Conservation (phyloP, 2,329 filamentous ascomycete species). For the Rhinocladiella similis region DNA sequence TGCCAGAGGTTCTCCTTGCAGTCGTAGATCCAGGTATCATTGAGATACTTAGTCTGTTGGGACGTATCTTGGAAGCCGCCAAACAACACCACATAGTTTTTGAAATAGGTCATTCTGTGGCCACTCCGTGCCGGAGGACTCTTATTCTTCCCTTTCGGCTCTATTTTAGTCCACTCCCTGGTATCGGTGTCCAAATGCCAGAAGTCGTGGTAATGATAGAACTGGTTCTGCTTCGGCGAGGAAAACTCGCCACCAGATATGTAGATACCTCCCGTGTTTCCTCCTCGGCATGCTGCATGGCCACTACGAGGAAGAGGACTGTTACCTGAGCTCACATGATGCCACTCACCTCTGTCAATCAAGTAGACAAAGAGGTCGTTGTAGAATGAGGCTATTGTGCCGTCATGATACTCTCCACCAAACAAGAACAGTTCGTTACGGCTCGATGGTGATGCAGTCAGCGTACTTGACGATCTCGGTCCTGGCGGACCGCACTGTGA, state of each 20-base stretch:
- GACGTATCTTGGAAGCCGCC: slow-evolving; percentile 97
- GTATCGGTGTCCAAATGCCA: slow-evolving; percentile 84
- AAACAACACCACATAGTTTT: slow-evolving; percentile 94
- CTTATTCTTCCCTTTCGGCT: slow-evolving; percentile 69
- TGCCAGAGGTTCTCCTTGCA: slow-evolving; percentile 84
- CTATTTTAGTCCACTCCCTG: slow-evolving; percentile 88
- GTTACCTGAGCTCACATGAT: slow-evolving; percentile 85
- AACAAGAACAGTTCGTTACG: slow-evolving; percentile 87
- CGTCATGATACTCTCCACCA: slow-evolving; percentile 95
- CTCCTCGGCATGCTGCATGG: slow-evolving; percentile 90
- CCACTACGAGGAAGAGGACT: slow-evolving; percentile 86
- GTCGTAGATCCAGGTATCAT: slow-evolving; percentile 95
- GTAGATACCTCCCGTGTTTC: slow-evolving; percentile 82
- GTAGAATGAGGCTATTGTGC: slow-evolving; percentile 71
- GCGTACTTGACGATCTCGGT: slow-evolving; percentile 74
- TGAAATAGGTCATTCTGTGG: slow-evolving; percentile 94
- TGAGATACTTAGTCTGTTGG: slow-evolving; percentile 89
- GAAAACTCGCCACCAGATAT: slow-evolving; percentile 95
- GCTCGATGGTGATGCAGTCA: slow-evolving; percentile 83
- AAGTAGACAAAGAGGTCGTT: slow-evolving; percentile 69
- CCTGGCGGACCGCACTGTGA: slow-evolving; percentile 69
- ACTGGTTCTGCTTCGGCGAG: slow-evolving; percentile 94
- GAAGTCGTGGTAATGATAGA: slow-evolving; percentile 99
- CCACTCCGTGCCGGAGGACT: slow-evolving; percentile 83
- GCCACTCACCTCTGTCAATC: slow-evolving; percentile 86